Evolutionary conservation across 495 filamentous ascomycete species (phyloP), one percentile per base, ranked within the genome.

Genomic region (Talaromyces trachyspermus): DNA sequence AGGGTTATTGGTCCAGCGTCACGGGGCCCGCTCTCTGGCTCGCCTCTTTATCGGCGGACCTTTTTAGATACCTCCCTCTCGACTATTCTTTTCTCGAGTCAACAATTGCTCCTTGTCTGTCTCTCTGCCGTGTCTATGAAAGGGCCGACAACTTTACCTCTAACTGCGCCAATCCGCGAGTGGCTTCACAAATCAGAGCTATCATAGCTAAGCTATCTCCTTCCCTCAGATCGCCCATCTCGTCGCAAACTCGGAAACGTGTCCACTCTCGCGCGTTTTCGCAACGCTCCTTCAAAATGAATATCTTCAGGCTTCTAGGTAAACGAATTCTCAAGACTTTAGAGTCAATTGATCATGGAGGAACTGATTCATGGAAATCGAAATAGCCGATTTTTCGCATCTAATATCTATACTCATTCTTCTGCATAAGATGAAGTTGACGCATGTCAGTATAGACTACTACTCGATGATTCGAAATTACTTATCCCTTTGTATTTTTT

Each of bases 331-430:
- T n/a, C n/a, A n/a, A n/a, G n/a, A n/a, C n/a, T n/a, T n/a, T n/a
- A n/a, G n/a, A n/a, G n/a, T n/a, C n/a, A n/a, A n/a, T n/a, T n/a
- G n/a, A n/a, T n/a, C n/a, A n/a, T n/a, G n/a, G n/a, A n/a, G n/a
- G n/a, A n/a, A n/a, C n/a, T 27, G 2, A 26, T 27, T 18, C 17
- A 15, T 26, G 26, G 24, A 33, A 3, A 33, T 49, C 42, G 19
- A 6, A 39, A 54, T 56, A 95, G 90, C 79, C 57, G 92, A 98
- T 74, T 79, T 98, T 56, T 96, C 88, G 70, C 92, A 98, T 73
- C 71, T 97, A 53, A 75, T 86, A 29, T 97, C 94, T 29, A 94
- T 98, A 62, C 72, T 95, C 51, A 95, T 98, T 48, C 79, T 98
- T 25, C 71, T 98, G 33, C 87, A 89, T 59, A 98, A 98, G 75